Evolutionary conservation across 78 protist species (phyloP).

Genomic region (Carpediemonas membranifera): DNA sequence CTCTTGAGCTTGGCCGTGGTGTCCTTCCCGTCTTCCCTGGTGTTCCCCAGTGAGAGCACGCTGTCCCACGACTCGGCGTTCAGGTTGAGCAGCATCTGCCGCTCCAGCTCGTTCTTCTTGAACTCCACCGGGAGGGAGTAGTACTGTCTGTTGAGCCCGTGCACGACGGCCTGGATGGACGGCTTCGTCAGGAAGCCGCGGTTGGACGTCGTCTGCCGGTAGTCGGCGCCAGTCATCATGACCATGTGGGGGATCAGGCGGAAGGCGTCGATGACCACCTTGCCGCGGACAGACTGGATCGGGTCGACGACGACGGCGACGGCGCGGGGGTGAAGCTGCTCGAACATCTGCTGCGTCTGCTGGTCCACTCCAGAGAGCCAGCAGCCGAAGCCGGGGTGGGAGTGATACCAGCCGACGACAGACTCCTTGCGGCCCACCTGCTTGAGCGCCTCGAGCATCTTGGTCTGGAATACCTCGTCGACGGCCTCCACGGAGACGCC

Average conservation of each 20-base stretch:
- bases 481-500: conserved; percentile 95
- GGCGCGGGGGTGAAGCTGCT: conserved; percentile 54
- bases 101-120: conserved; percentile 93
- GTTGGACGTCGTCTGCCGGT: conserved; percentile 98
- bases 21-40: no score
- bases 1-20: no score
- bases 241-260: conserved; percentile 68
- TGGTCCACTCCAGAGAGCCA: conserved; percentile 97
- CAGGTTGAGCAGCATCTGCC: conserved; percentile 77
- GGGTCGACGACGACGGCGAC: conserved; percentile 99
- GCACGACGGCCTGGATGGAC: conserved; percentile 83
- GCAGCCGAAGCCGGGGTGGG: conserved; percentile 99
- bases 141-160: conserved; percentile 92
- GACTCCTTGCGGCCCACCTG: conserved; percentile 81
- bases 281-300: conserved; percentile 94
- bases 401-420: conserved; percentile 99
- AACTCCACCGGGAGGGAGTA: conserved; percentile 85
- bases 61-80: no score
- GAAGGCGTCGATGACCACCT: conserved; percentile 97
- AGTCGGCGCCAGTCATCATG: conserved; percentile 70
- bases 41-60: no score
- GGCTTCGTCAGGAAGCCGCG: conserved; percentile 93
- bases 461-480: conserved; percentile 94
- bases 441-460: conserved; percentile 96
- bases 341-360: conserved; percentile 75